Base-by-base conservation (phyloP, 2,329 filamentous ascomycete genomes). In the Onygena corvina region DNA sequence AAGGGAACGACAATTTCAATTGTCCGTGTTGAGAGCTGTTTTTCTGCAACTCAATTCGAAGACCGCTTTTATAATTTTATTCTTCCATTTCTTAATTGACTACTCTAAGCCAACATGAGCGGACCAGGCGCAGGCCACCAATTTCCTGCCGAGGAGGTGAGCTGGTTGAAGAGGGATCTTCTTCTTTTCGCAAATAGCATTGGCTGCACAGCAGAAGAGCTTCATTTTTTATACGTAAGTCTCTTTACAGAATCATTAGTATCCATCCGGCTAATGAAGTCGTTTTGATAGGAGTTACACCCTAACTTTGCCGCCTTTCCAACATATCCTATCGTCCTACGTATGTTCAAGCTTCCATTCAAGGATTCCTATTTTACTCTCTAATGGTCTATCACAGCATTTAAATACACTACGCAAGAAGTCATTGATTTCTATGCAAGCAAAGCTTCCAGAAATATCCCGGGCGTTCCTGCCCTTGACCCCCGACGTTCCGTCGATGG, bases 151-250 rank as follows among this genome's bases (percentile, higher is more conserved):
- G 72, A 79, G 61, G 77, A 83, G 62, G 86, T 94, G 8, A 77
- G 82, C 59, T 95, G 88, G 89, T 68, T 86, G 59, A 88, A 89
- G 76, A 80, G 89, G 57, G 89, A 95, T 73, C 79, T 82, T 30
- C 75, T 95, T 53, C 80, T 96, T 53, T 95, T 95, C 66, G 88
- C 89, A 58, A 83, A 84, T 67, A 90, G 83, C 70, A 90, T 95
- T 64, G 89, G 89, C 50, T 81, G 76, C 62, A 90, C 79, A 9
- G 76, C 76, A n/a, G 81, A 94, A 59, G 89, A 95, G 73, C 79
- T 94, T 61, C 87, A 94, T 64, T 94, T 90, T 64, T 81, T 94
- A 69, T 95, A 88, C 60, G 87, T 92, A 74, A 52, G 77, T 62
- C 31, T 16, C 27, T 14, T n/a, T 31, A 4, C 9, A 18, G 23